phyloP scores from a whole-genome alignment of 257 asterid genomes.

The Solanum medicagineum region DNA sequence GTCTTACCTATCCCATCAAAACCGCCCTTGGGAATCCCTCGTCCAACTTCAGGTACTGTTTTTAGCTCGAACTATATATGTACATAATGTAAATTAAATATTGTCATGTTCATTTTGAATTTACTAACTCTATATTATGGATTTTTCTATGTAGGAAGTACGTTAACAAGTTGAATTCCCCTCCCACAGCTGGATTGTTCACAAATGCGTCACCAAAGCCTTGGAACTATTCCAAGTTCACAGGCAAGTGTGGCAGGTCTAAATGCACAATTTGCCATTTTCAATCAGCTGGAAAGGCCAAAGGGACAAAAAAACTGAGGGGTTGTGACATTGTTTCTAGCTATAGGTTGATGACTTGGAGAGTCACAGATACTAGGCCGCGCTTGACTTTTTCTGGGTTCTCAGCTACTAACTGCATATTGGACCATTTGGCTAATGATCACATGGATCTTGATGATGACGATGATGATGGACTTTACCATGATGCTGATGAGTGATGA shows the following conservation, averaged over 20 bases:
- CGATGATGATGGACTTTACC: background rate
- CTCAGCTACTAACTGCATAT: slow-evolving; percentile 36
- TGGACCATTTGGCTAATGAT: slow-evolving; percentile 40
- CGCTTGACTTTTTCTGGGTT: slow-evolving; percentile 28
- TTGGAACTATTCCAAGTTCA: slow-evolving; percentile 79
- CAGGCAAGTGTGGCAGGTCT: slow-evolving; percentile 52
- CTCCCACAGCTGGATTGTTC: slow-evolving; percentile 57
- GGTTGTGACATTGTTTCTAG: slow-evolving; percentile 14
- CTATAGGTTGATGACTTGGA: slow-evolving; percentile 30
- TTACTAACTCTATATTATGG: background rate
- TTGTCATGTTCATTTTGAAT: background rate
- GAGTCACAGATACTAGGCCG: slow-evolving; percentile 32
- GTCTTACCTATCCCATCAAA: slow-evolving; percentile 35
- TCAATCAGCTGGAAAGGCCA: slow-evolving; percentile 39
- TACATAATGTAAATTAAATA: background rate
- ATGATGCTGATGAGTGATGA: background rate
- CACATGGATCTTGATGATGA: background rate
- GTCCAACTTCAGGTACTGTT: slow-evolving; percentile 2
- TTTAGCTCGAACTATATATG: background rate
- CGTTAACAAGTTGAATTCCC: background rate
- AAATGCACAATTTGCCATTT: slow-evolving; percentile 38
- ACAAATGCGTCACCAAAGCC: slow-evolving; percentile 48
- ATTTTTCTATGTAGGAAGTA: background rate
- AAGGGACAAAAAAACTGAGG: slow-evolving; percentile 35
- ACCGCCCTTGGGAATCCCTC: slow-evolving; percentile 17